phyloP scores from a whole-genome alignment of 106 monocot genomes.

The Acorus gramineus region DNA sequence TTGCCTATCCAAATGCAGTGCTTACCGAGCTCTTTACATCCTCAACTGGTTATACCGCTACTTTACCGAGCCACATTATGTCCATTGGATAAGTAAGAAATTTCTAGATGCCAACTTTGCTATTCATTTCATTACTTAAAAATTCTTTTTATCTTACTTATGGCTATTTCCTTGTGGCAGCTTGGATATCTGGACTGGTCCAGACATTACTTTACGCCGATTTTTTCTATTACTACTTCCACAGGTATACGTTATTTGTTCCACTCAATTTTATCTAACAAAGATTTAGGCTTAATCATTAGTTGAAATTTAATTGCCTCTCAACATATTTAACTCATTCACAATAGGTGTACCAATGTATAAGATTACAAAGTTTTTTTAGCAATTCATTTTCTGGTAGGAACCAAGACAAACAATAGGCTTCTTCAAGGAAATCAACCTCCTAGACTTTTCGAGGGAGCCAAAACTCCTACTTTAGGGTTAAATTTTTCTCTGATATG shows the following conservation, averaged over 20 bases:
- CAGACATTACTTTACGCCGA: conserved; percentile 89
- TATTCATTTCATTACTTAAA: background rate
- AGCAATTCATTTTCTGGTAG: no score
- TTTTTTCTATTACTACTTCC: conserved; percentile 94
- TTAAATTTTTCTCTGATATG: no score
- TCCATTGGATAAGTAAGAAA: conserved; percentile 90
- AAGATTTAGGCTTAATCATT: no score
- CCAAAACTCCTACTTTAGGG: no score
- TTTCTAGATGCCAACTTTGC: background rate
- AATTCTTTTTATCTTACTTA: background rate
- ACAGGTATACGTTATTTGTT: conserved; percentile 35
- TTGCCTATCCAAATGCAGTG: conserved; percentile 40
- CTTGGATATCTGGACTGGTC: conserved; percentile 81
- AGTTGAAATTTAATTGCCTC: no score
- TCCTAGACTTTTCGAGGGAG: no score
- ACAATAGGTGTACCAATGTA: no score
- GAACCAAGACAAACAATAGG: no score
- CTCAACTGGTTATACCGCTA: conserved; percentile 89
- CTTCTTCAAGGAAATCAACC: no score
- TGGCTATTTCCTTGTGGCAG: conserved; percentile 21
- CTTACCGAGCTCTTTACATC: conserved; percentile 78
- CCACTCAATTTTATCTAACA: no score
- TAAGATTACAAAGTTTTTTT: no score
- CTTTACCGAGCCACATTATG: conserved; percentile 75
- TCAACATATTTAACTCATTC: no score